Conservation (phyloP, 805 yeast species). For the Cyberlindnera maritima region DNA sequence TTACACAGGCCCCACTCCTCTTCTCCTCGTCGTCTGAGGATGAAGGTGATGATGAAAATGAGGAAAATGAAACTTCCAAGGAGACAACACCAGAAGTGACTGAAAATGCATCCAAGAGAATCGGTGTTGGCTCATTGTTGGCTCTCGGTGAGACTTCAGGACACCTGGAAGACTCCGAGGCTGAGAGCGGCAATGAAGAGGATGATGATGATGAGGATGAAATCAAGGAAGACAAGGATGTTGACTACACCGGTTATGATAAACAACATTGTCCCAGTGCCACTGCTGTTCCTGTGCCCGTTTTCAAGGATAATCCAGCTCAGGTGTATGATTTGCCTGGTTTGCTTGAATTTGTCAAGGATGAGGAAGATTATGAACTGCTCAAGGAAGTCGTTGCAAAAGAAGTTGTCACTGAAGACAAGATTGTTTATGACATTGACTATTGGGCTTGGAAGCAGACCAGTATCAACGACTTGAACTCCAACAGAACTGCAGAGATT, state of each 20-base stretch:
- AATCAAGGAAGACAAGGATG: slow-evolving; percentile 20
- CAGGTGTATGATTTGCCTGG: slow-evolving; percentile 41
- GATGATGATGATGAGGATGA: slow-evolving; percentile 10
- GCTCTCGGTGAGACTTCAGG: too few species aligned
- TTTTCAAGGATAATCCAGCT: slow-evolving; percentile 40
- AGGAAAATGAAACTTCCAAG: slow-evolving; percentile 26
- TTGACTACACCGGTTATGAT: slow-evolving; percentile 28
- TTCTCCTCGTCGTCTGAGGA: slow-evolving; percentile 29
- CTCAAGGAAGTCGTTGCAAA: slow-evolving; percentile 42
- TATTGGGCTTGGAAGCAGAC: slow-evolving; percentile 70
- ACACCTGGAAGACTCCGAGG: neutral
- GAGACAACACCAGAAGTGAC: slow-evolving; percentile 28
- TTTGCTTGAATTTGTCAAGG: slow-evolving; percentile 57
- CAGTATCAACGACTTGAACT: slow-evolving; percentile 22
- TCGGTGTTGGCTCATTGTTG: too few species aligned
- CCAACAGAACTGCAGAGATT: slow-evolving; percentile 14
- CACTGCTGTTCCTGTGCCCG: slow-evolving; percentile 50
- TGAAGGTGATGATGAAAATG: slow-evolving; percentile 32
- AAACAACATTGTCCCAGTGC: slow-evolving; percentile 47
- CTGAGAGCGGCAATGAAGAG: slow-evolving; percentile 20
- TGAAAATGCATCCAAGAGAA: slow-evolving; percentile 18
- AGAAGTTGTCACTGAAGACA: neutral
- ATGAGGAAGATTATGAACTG: slow-evolving; percentile 67
- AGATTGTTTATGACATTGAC: slow-evolving; percentile 27
- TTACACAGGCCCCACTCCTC: slow-evolving; percentile 5